phyloP scores from a whole-genome alignment of 2,329 filamentous ascomycete genomes.

The Hortaea werneckii region DNA sequence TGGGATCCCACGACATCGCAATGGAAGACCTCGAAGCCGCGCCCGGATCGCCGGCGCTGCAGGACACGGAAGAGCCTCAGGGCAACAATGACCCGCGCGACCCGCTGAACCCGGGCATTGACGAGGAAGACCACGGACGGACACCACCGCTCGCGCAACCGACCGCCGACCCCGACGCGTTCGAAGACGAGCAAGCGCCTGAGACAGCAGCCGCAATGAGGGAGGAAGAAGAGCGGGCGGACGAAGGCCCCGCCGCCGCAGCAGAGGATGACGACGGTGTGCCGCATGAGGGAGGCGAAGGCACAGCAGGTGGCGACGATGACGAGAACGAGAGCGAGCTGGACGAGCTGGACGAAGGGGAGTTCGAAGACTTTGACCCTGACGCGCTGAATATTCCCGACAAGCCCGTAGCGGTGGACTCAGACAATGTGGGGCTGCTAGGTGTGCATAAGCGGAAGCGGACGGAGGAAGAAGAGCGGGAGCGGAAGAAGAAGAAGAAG shows the following conservation, averaged over 20 bases:
- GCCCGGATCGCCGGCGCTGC: slow-evolving; percentile 28
- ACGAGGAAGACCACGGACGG: slow-evolving; percentile 35
- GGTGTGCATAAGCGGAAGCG: slow-evolving; percentile 57
- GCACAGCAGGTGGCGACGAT: slow-evolving; percentile 26
- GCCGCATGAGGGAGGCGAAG: slow-evolving; percentile 8
- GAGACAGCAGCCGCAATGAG: slow-evolving; percentile 11
- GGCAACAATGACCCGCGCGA: slow-evolving; percentile 38
- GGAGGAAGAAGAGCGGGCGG: slow-evolving; percentile 16
- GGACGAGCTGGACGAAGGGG: slow-evolving; percentile 54
- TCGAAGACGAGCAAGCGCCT: slow-evolving; percentile 27
- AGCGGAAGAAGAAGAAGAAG: slow-evolving; percentile 50
- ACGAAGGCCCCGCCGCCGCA: slow-evolving; percentile 10
- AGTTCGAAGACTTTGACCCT: slow-evolving; percentile 56
- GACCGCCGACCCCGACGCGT: slow-evolving; percentile 36
- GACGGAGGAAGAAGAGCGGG: slow-evolving; percentile 49
- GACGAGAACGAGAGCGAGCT: slow-evolving; percentile 48
- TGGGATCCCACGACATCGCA: background rate
- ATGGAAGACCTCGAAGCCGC: slow-evolving; percentile 35
- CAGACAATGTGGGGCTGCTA: slow-evolving; percentile 50
- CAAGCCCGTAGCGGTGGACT: slow-evolving; percentile 49
- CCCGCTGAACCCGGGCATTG: slow-evolving; percentile 36
- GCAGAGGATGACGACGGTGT: slow-evolving; percentile 8
- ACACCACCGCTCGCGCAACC: slow-evolving; percentile 34
- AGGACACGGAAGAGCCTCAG: slow-evolving; percentile 34
- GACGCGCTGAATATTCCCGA: slow-evolving; percentile 52